These are phyloP conservation scores for Pleurotus tuber-regium DNA, from an alignment of 768 basidiomycete species.

Conservation along the genomic window DNA sequence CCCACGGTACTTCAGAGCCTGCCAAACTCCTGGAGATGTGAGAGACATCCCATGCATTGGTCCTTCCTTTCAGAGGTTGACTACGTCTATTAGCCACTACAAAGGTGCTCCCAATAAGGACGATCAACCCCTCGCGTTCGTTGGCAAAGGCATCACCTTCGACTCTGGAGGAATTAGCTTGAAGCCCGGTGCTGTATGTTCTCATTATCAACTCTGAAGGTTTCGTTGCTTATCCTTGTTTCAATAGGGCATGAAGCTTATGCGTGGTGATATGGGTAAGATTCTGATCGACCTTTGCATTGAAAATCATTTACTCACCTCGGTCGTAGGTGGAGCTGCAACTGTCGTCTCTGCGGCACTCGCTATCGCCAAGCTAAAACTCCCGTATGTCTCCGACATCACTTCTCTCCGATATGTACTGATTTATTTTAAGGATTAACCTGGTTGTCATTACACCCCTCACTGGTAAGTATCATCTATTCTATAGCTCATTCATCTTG, in stretches of 20 bases:
- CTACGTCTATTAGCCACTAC: constrained; percentile 57
- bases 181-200: constrained; percentile 66
- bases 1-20: constrained; percentile 78
- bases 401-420: constrained; percentile 4
- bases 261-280: constrained; percentile 92
- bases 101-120: constrained; percentile 61
- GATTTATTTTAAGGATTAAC: constrained; percentile 53
- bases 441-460: constrained; percentile 71
- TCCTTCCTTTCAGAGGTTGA: not conserved
- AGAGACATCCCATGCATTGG: constrained; percentile 12
- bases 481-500: not conserved
- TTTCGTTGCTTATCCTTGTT: not conserved
- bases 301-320: too few species aligned
- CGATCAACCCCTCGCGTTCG: constrained; percentile 65
- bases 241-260: constrained; percentile 76
- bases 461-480: constrained; percentile 23
- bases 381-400: constrained; percentile 55
- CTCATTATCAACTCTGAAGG: not conserved
- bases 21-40: constrained; percentile 88
- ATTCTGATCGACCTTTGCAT: too few species aligned
- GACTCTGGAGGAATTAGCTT: constrained; percentile 87
- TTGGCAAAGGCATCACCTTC: constrained; percentile 90
- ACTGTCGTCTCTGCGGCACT: constrained; percentile 69
- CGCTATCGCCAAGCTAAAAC: constrained; percentile 75
- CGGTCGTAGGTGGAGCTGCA: constrained; percentile 85